Conservation (phyloP, 1,284 basidiomycete genomes). For the Phellinidium pouzarii region DNA sequence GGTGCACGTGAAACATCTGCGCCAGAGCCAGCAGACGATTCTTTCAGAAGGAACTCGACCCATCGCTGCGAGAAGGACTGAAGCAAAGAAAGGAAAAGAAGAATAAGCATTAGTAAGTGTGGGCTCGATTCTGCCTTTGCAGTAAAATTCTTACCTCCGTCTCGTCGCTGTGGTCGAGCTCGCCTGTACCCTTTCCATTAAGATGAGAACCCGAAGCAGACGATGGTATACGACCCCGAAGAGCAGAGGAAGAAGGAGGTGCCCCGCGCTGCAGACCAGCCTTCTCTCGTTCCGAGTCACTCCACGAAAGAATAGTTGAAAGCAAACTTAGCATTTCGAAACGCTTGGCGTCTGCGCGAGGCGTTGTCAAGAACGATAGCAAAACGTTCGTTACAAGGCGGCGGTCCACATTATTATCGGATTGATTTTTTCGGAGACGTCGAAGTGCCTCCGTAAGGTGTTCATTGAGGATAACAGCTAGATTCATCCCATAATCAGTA, state of each 20-base stretch:
- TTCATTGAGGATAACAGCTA: constrained; percentile 94
- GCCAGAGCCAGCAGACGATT: constrained; percentile 56
- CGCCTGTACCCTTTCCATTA: constrained; percentile 38
- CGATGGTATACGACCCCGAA: constrained; percentile 20
- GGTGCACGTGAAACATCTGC: not conserved
- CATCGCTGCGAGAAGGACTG: constrained; percentile 92
- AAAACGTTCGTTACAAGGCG: constrained; percentile 93
- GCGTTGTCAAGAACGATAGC: constrained; percentile 86
- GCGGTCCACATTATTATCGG: constrained; percentile 87
- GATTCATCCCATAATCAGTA: not conserved
- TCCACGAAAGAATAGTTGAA: constrained; percentile 86
- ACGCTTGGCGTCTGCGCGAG: constrained; percentile 87
- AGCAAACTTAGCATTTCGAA: constrained; percentile 95
- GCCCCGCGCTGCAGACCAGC: constrained; percentile 74
- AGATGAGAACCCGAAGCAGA: constrained; percentile 34
- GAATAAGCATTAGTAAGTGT: not conserved
- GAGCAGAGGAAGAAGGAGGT: constrained; percentile 27
- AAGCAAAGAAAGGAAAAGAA: not conserved
- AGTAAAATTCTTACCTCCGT: constrained; percentile 49
- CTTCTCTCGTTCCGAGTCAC: constrained; percentile 82
- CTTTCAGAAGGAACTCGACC: constrained; percentile 93
- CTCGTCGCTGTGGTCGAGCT: constrained; percentile 69
- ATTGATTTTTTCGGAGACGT: constrained; percentile 77
- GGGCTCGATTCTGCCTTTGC: constrained; percentile 1
- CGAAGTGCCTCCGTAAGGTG: constrained; percentile 97